These are phyloP conservation scores for Panellus pusillus DNA, from an alignment of 768 basidiomycete species.

Conservation along the genomic window DNA sequence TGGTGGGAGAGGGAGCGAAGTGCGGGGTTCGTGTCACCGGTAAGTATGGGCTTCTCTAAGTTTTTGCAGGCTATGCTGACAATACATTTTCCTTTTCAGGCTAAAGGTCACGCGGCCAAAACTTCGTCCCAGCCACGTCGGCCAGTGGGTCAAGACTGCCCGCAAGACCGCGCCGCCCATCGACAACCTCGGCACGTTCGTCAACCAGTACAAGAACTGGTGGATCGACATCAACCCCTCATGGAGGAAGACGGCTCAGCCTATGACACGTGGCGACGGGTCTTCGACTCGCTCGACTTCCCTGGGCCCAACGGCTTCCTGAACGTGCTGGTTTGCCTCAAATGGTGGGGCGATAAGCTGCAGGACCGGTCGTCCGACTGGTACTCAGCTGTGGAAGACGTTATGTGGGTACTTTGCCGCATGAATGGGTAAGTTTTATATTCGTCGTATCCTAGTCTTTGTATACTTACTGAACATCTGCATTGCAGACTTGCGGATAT, in stretches of 20 bases:
- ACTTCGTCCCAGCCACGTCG: background rate
- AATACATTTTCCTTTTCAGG: background rate
- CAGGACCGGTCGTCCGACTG: background rate
- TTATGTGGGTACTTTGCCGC: background rate
- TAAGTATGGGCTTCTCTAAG: background rate
- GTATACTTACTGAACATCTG: too few species aligned
- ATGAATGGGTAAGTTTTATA: background rate
- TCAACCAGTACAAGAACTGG: background rate
- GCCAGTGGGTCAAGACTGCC: background rate
- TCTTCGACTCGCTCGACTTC: background rate
- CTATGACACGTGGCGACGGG: background rate
- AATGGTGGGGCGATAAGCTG: slow-evolving; percentile 4
- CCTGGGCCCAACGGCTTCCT: slow-evolving; percentile 1
- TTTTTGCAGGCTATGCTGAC: background rate
- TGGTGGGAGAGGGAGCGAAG: slow-evolving; percentile 1
- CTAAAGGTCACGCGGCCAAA: background rate
- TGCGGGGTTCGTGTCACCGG: background rate
- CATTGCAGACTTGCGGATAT: too few species aligned
- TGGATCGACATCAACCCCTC: background rate
- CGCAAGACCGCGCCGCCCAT: background rate
- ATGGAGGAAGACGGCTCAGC: background rate
- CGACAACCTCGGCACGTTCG: background rate
- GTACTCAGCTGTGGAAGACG: background rate
- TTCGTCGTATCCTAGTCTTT: too few species aligned
- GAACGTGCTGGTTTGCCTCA: background rate